Evolutionary conservation across 2,329 filamentous ascomycete species (phyloP).

Genomic region (Colletotrichum sp.): DNA sequence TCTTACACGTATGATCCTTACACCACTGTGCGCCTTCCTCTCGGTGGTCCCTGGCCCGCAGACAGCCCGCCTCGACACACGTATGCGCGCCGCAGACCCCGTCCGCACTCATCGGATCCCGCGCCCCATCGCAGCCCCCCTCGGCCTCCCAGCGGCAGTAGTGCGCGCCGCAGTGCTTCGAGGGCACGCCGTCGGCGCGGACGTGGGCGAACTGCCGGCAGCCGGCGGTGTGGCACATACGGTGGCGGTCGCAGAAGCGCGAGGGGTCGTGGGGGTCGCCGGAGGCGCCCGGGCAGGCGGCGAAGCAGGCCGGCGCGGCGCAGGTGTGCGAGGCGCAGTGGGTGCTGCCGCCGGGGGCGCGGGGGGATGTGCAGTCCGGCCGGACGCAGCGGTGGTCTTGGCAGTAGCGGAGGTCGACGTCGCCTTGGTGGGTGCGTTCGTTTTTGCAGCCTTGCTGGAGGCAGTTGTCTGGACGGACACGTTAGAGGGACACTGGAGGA

Average conservation of each 20-base stretch:
- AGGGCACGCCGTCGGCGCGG: slow-evolving; percentile 27
- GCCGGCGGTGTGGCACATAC: slow-evolving; percentile 25
- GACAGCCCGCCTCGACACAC: slow-evolving; percentile 27
- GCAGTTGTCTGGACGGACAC: slow-evolving; percentile 30
- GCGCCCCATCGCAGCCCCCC: slow-evolving; percentile 28
- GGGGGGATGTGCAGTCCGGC: slow-evolving; percentile 24
- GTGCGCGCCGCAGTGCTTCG: slow-evolving; percentile 32
- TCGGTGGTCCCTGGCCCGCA: slow-evolving; percentile 11
- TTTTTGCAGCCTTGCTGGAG: slow-evolving; percentile 26
- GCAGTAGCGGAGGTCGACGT: slow-evolving; percentile 29
- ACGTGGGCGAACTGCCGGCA: slow-evolving; percentile 31
- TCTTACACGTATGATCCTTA: slow-evolving; percentile 30
- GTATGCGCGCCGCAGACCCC: slow-evolving; percentile 26
- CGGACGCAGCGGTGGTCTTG: slow-evolving; percentile 31
- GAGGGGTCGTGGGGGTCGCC: slow-evolving; percentile 20
- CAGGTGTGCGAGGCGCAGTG: slow-evolving; percentile 34
- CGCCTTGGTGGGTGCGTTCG: slow-evolving; percentile 20
- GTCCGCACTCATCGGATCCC: slow-evolving; percentile 12
- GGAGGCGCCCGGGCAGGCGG: slow-evolving; percentile 23
- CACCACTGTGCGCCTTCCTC: slow-evolving; percentile 16
- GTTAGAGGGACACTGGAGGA: not conserved
- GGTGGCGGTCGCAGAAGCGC: slow-evolving; percentile 33
- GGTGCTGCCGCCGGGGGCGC: slow-evolving; percentile 1
- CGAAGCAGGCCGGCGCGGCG: slow-evolving; percentile 26
- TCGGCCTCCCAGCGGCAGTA: slow-evolving; percentile 28